phyloP scores from a whole-genome alignment of 352 stramenopile genomes.

The Blastocystis sp. region DNA sequence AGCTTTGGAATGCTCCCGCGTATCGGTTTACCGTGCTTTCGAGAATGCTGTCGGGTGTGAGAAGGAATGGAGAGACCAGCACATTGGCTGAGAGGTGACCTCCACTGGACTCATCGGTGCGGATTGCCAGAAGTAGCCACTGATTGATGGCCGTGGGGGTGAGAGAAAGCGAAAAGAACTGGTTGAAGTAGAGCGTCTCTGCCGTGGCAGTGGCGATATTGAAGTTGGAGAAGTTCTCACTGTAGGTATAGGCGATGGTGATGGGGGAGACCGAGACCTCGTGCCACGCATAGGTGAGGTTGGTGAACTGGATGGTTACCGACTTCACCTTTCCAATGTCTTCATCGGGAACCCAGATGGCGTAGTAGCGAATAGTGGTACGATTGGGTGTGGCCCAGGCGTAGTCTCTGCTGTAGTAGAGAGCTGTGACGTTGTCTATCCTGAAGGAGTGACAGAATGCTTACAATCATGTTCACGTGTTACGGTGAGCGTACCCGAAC shows the following conservation, averaged over 20 bases:
- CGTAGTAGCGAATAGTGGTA: background rate
- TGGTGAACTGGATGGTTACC: background rate
- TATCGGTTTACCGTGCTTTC: background rate
- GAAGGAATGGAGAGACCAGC: background rate
- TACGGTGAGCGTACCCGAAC: background rate
- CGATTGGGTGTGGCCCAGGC: background rate
- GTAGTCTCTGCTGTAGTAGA: background rate
- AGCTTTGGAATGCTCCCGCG: background rate
- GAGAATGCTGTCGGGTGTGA: background rate
- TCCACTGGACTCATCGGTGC: background rate
- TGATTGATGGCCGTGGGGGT: background rate
- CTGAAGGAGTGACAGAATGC: background rate
- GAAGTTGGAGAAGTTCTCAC: background rate
- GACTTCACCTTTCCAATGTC: background rate
- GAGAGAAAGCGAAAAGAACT: background rate
- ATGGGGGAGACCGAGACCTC: background rate
- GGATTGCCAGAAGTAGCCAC: conserved; percentile 4
- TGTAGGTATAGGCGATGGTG: conserved; percentile 2
- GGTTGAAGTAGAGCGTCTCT: background rate
- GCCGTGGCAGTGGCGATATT: background rate
- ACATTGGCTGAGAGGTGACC: background rate
- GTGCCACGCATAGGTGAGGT: conserved; percentile 19
- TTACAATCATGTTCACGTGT: background rate
- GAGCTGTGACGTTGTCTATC: background rate
- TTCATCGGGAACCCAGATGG: conserved; percentile 14